Conservation (phyloP, 2,329 filamentous ascomycete species). For the Phoma sp. region DNA sequence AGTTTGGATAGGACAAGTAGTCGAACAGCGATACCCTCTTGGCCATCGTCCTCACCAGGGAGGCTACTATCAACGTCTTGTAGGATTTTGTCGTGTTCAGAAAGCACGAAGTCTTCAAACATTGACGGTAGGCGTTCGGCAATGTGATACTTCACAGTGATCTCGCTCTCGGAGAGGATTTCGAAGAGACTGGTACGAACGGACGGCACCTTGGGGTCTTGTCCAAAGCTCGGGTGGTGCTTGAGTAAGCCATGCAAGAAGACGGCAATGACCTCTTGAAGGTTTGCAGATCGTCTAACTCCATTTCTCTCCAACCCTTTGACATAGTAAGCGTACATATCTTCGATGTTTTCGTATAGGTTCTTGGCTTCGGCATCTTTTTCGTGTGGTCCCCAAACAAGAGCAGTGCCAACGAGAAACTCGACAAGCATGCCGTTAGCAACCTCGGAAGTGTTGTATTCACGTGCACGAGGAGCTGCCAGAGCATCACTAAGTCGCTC, state of each 20-base stretch:
- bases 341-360: conserved; percentile 70
- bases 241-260: conserved; percentile 76
- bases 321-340: conserved; percentile 82
- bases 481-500: conserved; percentile 43
- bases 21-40: conserved; percentile 85
- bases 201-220: conserved; percentile 65
- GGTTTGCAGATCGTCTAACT: conserved; percentile 69
- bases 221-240: conserved; percentile 71
- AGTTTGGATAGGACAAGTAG: conserved; percentile 78
- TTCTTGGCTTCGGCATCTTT: conserved; percentile 37
- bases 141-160: conserved; percentile 78
- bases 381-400: conserved; percentile 32
- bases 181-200: conserved; percentile 76
- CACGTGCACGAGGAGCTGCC: conserved; percentile 43
- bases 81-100: conserved; percentile 83
- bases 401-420: conserved; percentile 38
- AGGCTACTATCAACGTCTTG: conserved; percentile 81
- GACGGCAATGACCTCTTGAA: conserved; percentile 71
- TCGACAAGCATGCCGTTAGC: conserved; percentile 47
- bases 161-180: conserved; percentile 71
- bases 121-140: conserved; percentile 73
- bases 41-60: conserved; percentile 73
- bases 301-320: conserved; percentile 70
- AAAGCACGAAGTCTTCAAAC: conserved; percentile 83
- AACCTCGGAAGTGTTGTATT: conserved; percentile 50